These are phyloP conservation scores for Phialophora expanda DNA, from an alignment of 2,329 filamentous ascomycete genomes.

Conservation along the genomic window DNA sequence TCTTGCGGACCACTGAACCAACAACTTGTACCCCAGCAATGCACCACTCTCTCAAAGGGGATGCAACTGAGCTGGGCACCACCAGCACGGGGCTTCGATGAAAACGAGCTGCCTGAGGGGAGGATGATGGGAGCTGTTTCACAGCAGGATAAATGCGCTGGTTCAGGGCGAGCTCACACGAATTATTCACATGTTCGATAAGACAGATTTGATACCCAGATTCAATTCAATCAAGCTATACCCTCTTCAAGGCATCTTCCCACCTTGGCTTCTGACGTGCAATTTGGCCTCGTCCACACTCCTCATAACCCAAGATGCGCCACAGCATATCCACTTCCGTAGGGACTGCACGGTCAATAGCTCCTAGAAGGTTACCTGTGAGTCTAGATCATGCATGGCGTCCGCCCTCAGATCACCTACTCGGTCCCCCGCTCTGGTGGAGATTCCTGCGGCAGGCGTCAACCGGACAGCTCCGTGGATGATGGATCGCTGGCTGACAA, in stretches of 20 bases:
- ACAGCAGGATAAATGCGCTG: not conserved
- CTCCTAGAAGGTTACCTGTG: not conserved
- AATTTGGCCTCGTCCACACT: not conserved
- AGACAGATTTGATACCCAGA: slow-evolving; percentile 2
- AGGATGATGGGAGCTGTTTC: not conserved
- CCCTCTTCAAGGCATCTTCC: not conserved
- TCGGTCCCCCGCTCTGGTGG: not conserved
- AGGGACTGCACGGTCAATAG: not conserved
- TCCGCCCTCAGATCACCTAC: not conserved
- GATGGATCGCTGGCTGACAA: not conserved
- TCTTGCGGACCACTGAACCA: not conserved
- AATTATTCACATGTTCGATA: not conserved
- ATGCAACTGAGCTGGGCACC: not conserved
- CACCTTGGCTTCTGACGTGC: not conserved
- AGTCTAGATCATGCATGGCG: not conserved
- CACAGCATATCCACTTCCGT: not conserved
- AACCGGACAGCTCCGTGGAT: not conserved
- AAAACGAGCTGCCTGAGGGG: not conserved
- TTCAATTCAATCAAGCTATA: not conserved
- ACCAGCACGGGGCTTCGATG: not conserved
- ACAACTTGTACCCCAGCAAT: not conserved
- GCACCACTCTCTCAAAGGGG: too few species aligned
- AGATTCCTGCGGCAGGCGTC: not conserved
- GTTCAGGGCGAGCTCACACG: not conserved
- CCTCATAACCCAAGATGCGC: not conserved